Percentiles rank a stretch among this genome's conserved stretches.
These are phyloP conservation scores for Beauveria rudraprayagi DNA, from an alignment of 2,329 filamentous ascomycete species.

Conservation along the genomic window DNA sequence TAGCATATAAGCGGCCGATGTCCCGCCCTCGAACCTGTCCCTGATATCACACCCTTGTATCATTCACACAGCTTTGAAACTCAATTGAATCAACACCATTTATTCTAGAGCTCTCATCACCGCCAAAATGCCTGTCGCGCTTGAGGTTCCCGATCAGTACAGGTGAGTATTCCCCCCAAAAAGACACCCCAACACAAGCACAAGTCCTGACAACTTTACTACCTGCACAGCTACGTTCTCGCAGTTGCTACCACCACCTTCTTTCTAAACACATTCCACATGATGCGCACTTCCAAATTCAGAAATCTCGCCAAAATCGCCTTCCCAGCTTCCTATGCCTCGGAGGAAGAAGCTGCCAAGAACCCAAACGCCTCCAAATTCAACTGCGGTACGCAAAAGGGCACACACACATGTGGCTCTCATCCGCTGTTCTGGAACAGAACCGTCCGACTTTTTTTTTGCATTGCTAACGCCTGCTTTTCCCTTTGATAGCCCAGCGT, in stretches of 20 bases:
- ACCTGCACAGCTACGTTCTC: slow-evolving; percentile 53
- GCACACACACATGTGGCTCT: background rate
- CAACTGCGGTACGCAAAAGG: slow-evolving; percentile 48
- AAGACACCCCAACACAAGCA: background rate
- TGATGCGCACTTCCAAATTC: slow-evolving; percentile 34
- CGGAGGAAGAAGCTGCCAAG: slow-evolving; percentile 44
- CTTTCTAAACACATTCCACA: slow-evolving; percentile 50
- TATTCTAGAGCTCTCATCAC: background rate
- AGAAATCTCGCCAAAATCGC: slow-evolving; percentile 46
- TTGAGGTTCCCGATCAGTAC: slow-evolving; percentile 42
- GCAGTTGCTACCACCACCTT: slow-evolving; percentile 47
- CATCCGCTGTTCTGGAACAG: background rate
- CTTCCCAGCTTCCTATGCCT: slow-evolving; percentile 52
- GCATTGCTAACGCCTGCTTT: background rate
- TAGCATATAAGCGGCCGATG: background rate
- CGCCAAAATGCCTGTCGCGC: slow-evolving; percentile 33
- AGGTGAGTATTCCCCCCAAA: slow-evolving; percentile 30
- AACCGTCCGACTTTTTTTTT: background rate
- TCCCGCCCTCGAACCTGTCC: background rate
- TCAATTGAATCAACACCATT: background rate
- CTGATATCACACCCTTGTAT: background rate
- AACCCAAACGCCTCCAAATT: slow-evolving; percentile 47
- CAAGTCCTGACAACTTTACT: background rate
- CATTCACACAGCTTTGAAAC: background rate
- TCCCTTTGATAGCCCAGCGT: background rate